Evolutionary conservation across 169 alveolate genomes (phyloP), one percentile per base, ranked within the genome.

Genomic region (Perkinsus marinus): DNA sequence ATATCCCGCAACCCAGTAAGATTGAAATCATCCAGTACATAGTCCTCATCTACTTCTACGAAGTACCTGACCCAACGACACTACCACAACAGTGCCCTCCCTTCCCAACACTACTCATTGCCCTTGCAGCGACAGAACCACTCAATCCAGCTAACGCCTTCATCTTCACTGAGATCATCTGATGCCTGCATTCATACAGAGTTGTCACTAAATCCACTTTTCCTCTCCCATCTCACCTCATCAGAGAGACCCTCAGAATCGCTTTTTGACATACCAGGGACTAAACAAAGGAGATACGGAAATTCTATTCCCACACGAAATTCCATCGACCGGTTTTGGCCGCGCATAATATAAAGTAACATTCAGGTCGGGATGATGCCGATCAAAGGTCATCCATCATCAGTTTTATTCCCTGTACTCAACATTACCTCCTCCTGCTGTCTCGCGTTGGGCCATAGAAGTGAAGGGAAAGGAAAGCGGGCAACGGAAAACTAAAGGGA

Each of bases 81-180:
- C 7, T 7, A 13, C 34, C 79, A 57, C n/a, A n/a, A n/a, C n/a
- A n/a, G n/a, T 41, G 46, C 19, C 46, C 79, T 57, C 79, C 79
- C 34, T 57, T 30, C 26, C 79, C 79, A 30, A 13, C 46, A 41
- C 22, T 94, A 96, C 90, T 95, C 97, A 90, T 96, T 96, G 36
- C 97, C 97, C 90, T 96, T 96, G 39, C 95, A 92, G 39, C 95
- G 94, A 68, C 97, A 95, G 91, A 95, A 95, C 98, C 98, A 96
- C 41, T 94, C 94, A 89, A 96, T 96, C 98, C 98, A 96, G 30
- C 97, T 96, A 39, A 92, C 95, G 3, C 93, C 79, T 57, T 57
- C 79, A 16, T 57, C 79, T 57, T 57, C 79, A 16, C 79, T 57
- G 5, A 57, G 34, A 13, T 26, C 79, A 19, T 19, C 37, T 30